These are phyloP conservation scores for Entoloma clypeatum DNA, from an alignment of 1,284 basidiomycete species.

Conservation along the genomic window DNA sequence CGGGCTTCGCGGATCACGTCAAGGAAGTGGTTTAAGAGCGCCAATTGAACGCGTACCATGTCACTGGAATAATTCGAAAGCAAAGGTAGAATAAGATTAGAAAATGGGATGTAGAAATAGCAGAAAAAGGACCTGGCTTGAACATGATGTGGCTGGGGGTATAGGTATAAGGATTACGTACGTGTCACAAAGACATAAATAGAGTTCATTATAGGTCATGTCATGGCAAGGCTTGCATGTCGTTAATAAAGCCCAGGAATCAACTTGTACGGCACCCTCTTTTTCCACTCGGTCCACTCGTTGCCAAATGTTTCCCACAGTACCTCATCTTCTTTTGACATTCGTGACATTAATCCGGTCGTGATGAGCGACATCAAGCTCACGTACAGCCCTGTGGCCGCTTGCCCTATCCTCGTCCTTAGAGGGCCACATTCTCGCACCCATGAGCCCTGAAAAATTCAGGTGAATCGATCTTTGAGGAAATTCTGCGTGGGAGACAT, in stretches of 20 bases:
- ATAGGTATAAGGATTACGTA: too few relatives aligned
- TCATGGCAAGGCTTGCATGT: neutral
- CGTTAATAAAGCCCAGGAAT: conserved; percentile 36
- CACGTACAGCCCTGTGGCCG: conserved; percentile 22
- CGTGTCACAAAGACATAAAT: too few relatives aligned
- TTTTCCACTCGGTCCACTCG: conserved; percentile 37
- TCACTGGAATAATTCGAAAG: conserved; percentile 13
- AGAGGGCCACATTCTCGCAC: conserved; percentile 34
- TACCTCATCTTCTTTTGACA: conserved; percentile 37
- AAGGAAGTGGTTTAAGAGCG: neutral
- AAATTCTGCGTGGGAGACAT: conserved; percentile 14
- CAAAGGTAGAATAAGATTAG: too few relatives aligned
- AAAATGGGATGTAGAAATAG: too few relatives aligned
- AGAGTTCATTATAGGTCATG: neutral
- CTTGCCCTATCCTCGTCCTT: conserved; percentile 25
- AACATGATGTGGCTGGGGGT: too few relatives aligned
- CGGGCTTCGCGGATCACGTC: conserved; percentile 15
- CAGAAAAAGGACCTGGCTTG: too few relatives aligned
- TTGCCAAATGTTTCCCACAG: conserved; percentile 33
- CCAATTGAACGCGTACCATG: conserved; percentile 11
- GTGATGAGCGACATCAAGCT: conserved; percentile 28
- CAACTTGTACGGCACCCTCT: conserved; percentile 35
- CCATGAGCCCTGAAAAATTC: conserved; percentile 36
- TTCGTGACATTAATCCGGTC: conserved; percentile 32
- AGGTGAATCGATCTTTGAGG: conserved; percentile 2